Evolutionary conservation across 371 early-diverging fungal genomes (phyloP).

Genomic region (Funneliformis caledonium): DNA sequence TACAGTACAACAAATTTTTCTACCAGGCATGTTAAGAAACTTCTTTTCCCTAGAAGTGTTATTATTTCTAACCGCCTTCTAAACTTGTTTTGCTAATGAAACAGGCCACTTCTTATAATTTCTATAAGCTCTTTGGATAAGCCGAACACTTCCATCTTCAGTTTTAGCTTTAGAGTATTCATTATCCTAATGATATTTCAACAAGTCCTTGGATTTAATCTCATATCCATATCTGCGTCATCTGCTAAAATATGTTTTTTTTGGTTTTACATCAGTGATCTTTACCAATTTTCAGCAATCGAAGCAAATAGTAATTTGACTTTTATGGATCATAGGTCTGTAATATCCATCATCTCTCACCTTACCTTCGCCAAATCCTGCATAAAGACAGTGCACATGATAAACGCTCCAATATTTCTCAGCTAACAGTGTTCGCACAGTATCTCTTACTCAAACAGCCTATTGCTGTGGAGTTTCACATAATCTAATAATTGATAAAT

Average conservation of each 20-base stretch:
- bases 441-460: neutral
- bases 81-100: conserved; percentile 28
- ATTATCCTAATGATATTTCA: too few relatives aligned
- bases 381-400: neutral
- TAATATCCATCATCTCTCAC: neutral
- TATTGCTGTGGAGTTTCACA: neutral
- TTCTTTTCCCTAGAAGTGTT: too few relatives aligned
- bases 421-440: neutral
- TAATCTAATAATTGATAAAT: conserved; percentile 4
- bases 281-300: too few relatives aligned
- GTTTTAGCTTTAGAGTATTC: too few relatives aligned
- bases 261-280: too few relatives aligned
- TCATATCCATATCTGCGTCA: too few relatives aligned
- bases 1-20: too few relatives aligned
- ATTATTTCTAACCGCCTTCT: neutral
- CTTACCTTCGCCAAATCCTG: neutral
- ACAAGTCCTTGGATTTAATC: too few relatives aligned
- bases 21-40: too few relatives aligned
- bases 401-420: neutral
- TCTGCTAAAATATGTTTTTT: too few relatives aligned
- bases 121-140: too few relatives aligned
- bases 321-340: conserved; percentile 16
- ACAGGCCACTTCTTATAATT: neutral
- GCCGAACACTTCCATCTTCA: too few relatives aligned
- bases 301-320: neutral